Base-by-base conservation (phyloP, 108 stramenopile species). In the Cyclotella choctawhatcheeana region DNA sequence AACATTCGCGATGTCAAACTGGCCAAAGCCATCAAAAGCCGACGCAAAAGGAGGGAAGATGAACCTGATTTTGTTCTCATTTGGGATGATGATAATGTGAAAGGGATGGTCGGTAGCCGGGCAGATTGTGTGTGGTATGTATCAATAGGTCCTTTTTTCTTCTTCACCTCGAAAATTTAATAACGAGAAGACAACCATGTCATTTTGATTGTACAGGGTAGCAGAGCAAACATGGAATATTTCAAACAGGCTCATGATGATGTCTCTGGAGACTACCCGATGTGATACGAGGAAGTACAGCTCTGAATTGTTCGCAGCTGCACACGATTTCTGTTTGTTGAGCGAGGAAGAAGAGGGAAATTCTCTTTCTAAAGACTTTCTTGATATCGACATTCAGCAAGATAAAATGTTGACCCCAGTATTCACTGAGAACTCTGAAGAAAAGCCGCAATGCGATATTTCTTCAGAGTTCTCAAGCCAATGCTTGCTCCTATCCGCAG, bases 281-380 rank as follows among this genome's bases (percentile, higher is more conserved):
- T n/a, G 34, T n/a, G 75, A 71, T 31, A 18, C 29, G 7, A 71
- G 79, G 34, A 68, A 68, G 31, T 53, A 64, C 32, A 71, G 80
- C 1, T 50, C 84, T 2, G 58, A 77, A 64, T 43, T 78, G 14
- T 84, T 81, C 43, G 80, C 84, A 18, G 81, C 54, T 10, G 77
- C 69, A 13, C 84, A 84, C 62, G 84, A 84, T 54, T 82, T 82
- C 35, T 53, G 59, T 25, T 67, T 84, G 55, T 37, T 82, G 56
- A 77, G 78, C 24, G 75, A 84, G 26, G 84, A 84, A 58, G 84
- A 82, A 64, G 76, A 73, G 31, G 84, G 81, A 26, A 33, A 25
- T 31, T 32, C 45, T 16, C 71, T 82, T 14, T 63, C 64, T n/a
- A 78, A 73, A 47, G 76, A 65, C 12, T 78, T 31, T 50, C 51